These are phyloP conservation scores for Oryza australiensis DNA, from an alignment of 176 grass and related monocot species.

Conservation along the genomic window DNA sequence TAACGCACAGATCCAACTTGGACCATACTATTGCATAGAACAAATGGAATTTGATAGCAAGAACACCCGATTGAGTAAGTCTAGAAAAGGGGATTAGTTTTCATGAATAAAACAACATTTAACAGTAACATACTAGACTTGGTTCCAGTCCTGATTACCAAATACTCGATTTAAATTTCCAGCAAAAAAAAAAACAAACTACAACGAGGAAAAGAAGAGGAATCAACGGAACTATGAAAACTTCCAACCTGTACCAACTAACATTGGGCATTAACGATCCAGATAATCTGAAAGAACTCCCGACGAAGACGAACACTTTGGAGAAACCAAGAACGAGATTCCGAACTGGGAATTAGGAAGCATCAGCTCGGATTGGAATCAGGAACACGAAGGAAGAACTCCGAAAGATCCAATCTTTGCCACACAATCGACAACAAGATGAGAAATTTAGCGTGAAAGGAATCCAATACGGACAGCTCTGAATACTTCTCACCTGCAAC, in stretches of 20 bases:
- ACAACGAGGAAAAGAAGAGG: conserved; percentile 7
- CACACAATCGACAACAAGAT: conserved; percentile 17
- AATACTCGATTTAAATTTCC: conserved; percentile 34
- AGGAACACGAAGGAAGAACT: conserved; percentile 16
- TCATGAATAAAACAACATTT: conserved; percentile 30
- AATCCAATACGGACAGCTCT: conserved; percentile 33
- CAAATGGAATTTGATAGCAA: neutral
- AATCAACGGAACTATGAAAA: conserved; percentile 33
- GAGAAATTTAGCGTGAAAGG: conserved; percentile 17
- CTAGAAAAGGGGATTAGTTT: conserved; percentile 31
- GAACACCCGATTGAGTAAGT: conserved; percentile 17
- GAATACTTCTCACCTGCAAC: conserved; percentile 40
- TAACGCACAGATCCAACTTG: conserved; percentile 27
- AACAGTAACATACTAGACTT: conserved; percentile 41
- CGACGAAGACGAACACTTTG: neutral
- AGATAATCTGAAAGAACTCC: conserved; percentile 30
- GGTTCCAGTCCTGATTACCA: conserved; percentile 36
- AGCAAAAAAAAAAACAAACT: conserved; percentile 23
- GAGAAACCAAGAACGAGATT: conserved; percentile 33
- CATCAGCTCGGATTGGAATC: conserved; percentile 40
- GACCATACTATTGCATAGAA: neutral
- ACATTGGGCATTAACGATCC: conserved; percentile 41
- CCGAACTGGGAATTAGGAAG: conserved; percentile 37
- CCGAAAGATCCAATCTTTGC: conserved; percentile 31
- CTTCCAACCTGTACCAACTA: conserved; percentile 13